Evolutionary conservation across 2,329 filamentous ascomycete species (phyloP).

Genomic region (Passalora sequoiae): DNA sequence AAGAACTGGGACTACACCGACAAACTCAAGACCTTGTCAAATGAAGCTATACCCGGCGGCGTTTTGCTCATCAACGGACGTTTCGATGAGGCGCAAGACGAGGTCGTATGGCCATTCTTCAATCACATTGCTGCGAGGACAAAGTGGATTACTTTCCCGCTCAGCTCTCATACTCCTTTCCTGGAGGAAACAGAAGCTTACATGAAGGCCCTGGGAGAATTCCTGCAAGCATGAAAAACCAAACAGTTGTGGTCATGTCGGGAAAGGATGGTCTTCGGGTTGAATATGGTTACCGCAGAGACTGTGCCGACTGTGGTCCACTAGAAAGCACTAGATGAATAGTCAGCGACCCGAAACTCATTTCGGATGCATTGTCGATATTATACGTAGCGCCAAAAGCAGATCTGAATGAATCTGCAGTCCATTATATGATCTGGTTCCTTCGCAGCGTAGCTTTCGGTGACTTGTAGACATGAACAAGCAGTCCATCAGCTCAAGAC

Average conservation of each 20-base stretch:
- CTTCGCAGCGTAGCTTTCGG: too few relatives aligned
- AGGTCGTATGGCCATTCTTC: conserved; percentile 34
- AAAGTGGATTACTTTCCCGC: conserved; percentile 35
- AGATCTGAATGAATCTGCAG: too few relatives aligned
- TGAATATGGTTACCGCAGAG: too few relatives aligned
- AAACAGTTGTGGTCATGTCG: background rate
- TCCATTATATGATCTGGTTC: too few relatives aligned
- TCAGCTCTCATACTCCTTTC: conserved; percentile 31
- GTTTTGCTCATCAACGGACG: conserved; percentile 39
- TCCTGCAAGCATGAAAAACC: conserved; percentile 18
- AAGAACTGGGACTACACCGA: conserved; percentile 35
- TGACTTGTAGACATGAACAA: too few relatives aligned
- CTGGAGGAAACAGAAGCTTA: conserved; percentile 36
- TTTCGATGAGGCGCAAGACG: conserved; percentile 37
- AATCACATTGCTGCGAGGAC: conserved; percentile 34
- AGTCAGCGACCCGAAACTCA: too few relatives aligned
- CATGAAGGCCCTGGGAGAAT: conserved; percentile 31
- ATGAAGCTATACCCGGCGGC: conserved; percentile 28
- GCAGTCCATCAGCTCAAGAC: too few relatives aligned
- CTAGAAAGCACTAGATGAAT: too few relatives aligned
- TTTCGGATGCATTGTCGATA: too few relatives aligned
- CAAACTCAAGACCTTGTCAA: conserved; percentile 34
- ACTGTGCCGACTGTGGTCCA: too few relatives aligned
- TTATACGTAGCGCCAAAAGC: too few relatives aligned
- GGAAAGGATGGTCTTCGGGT: too few relatives aligned